A percentile compares a stretch with the other conserved stretches of the same genome.
phyloP scores from a whole-genome alignment of 345 rosid genomes.

The Citropsis articulata region DNA sequence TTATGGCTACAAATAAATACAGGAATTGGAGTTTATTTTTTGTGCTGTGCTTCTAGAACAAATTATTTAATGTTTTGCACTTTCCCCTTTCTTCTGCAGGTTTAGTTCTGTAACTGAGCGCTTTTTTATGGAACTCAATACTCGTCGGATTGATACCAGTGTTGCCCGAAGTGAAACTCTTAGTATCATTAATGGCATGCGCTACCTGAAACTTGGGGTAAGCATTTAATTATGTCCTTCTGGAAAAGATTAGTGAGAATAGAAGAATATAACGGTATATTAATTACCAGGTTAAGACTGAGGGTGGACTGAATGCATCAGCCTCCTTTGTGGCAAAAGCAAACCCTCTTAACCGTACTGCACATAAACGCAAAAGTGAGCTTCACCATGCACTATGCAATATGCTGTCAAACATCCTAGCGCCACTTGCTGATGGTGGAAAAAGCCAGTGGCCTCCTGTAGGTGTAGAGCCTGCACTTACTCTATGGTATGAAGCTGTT shows the following conservation, averaged over 20 bases:
- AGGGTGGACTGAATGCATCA: slow-evolving; percentile 97
- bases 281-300: slow-evolving; percentile 78
- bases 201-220: slow-evolving; percentile 97
- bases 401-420: slow-evolving; percentile 94
- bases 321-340: slow-evolving; percentile 99
- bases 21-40: neutral
- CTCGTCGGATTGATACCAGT: slow-evolving; percentile 80
- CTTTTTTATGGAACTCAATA: slow-evolving; percentile 88
- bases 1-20: neutral
- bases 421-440: slow-evolving; percentile 94
- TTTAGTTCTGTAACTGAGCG: slow-evolving; percentile 98
- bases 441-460: slow-evolving; percentile 97
- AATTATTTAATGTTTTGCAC: slow-evolving; percentile 11
- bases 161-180: slow-evolving; percentile 91
- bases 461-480: slow-evolving; percentile 88
- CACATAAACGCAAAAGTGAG: slow-evolving; percentile 92
- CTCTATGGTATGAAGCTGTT: slow-evolving; percentile 96
- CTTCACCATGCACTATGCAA: slow-evolving; percentile 95
- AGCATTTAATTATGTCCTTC: slow-evolving; percentile 27
- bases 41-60: slow-evolving; percentile 5
- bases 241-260: slow-evolving; percentile 8
- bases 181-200: slow-evolving; percentile 97
- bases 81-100: slow-evolving; percentile 39
- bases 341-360: slow-evolving; percentile 88
- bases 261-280: slow-evolving; percentile 25